Evolutionary conservation across 2,329 filamentous ascomycete genomes (phyloP).

Genomic region (Sclerotinia subarctica): DNA sequence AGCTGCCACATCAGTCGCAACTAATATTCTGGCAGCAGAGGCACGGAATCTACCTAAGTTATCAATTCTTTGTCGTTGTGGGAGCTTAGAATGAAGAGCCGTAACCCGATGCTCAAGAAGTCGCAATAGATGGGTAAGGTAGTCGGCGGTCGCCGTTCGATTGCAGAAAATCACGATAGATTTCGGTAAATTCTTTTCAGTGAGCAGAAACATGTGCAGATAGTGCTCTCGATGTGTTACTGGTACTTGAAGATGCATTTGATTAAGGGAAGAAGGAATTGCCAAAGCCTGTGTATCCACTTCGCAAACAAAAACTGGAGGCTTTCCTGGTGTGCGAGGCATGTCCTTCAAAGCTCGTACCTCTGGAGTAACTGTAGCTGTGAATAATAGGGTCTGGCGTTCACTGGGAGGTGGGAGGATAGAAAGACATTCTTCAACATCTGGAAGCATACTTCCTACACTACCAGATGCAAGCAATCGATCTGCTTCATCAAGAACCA

Average conservation of each 20-base stretch:
- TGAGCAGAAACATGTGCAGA: constrained; percentile 82
- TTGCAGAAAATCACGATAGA: constrained; percentile 94
- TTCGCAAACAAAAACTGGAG: constrained; percentile 84
- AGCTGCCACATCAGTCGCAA: constrained; percentile 92
- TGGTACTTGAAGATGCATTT: constrained; percentile 83
- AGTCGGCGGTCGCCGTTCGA: constrained; percentile 80
- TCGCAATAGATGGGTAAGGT: constrained; percentile 83
- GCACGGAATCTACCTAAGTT: constrained; percentile 93
- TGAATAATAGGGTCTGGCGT: constrained; percentile 94
- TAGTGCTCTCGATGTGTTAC: constrained; percentile 94
- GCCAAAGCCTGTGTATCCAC: constrained; percentile 72
- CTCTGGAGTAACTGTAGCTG: constrained; percentile 90
- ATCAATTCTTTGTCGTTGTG: constrained; percentile 77
- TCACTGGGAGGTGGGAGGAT: constrained; percentile 72
- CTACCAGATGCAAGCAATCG: constrained; percentile 71
- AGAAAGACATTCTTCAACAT: constrained; percentile 48
- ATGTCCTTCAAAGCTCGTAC: constrained; percentile 81
- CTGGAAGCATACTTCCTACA: constrained; percentile 22
- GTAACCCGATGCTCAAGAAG: constrained; percentile 87
- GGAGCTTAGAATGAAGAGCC: constrained; percentile 81
- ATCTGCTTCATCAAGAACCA: constrained; percentile 95
- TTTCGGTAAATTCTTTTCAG: constrained; percentile 69
- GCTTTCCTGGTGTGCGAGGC: constrained; percentile 64
- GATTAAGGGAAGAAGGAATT: constrained; percentile 75
- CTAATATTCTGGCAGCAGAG: constrained; percentile 79